Base-by-base conservation (phyloP, 1,284 basidiomycete genomes). In the Porodaedalea pini region DNA sequence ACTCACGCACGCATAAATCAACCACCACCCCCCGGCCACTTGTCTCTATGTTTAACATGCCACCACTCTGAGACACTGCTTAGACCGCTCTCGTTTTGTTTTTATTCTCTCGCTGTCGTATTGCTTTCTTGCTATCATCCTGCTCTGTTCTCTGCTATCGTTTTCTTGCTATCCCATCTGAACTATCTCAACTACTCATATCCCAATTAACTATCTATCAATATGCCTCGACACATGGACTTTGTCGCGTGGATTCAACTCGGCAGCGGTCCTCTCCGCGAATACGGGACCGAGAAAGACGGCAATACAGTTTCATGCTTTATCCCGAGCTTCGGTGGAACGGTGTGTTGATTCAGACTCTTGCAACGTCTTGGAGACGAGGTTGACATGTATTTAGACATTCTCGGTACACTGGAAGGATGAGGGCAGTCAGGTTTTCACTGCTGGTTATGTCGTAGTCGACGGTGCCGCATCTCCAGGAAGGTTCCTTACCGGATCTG, bases 181-280 rank as follows among this genome's bases (percentile, higher is more conserved):
- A 4, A 31, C 21, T 44, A 6, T 11, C 25, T 44, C n/a, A 10
- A 19, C 25, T n/a, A 27, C 6, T 31, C n/a, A 11, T 31, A 4
- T 3, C 25, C 4, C 21, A 29, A 11, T 31, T 17, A 25, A n/a
- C 21, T 2, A 25, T 31, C 7, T 15, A 47, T 13, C 45, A 13
- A 34, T 40, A 82, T 85, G 83, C 73, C 83, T 56, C 76, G 73
- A 1, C 76, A 80, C 68, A 76, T 77, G 17, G 79, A 77, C 6
- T 87, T 86, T 68, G 82, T 80, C 19, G 84, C 86, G 19, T 88
- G 84, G 80, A 81, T 88, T 52, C 71, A 74, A 32, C 78, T 74
- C 40, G 75, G 81, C 36, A 78, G 75, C 2, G 62, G 71, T 51
- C 65, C 69, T 17, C 63, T 86, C 7, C 75, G 71, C 5, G 83